A percentile compares a stretch with the other conserved stretches of the same genome.
phyloP scores from a whole-genome alignment of 306 rosid species.

The Albizia julibrissin region DNA sequence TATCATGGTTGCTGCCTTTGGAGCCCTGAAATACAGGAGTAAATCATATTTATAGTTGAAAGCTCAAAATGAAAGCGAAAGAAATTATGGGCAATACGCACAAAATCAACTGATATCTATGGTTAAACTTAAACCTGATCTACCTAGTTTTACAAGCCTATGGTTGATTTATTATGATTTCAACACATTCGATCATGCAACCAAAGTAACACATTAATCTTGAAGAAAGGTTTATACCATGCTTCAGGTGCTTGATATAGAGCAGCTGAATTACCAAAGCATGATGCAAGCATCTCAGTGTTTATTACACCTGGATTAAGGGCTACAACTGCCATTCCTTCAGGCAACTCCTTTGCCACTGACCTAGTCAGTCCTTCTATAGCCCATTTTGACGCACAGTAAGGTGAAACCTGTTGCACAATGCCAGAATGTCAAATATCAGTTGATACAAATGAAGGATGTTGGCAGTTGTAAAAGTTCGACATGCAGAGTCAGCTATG shows the following conservation, averaged over 20 bases:
- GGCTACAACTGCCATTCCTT: constrained; percentile 81
- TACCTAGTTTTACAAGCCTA: neutral
- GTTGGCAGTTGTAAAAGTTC: neutral
- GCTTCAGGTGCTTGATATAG: constrained; percentile 71
- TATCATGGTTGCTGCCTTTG: constrained; percentile 84
- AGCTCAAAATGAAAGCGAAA: constrained; percentile 5
- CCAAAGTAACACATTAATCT: neutral
- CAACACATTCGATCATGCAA: neutral
- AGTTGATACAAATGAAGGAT: neutral
- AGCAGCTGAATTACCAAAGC: constrained; percentile 71
- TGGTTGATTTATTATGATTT: neutral
- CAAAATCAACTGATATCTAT: neutral
- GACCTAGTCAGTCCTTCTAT: constrained; percentile 79
- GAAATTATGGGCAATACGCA: neutral
- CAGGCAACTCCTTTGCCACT: constrained; percentile 78
- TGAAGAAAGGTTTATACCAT: constrained; percentile 46
- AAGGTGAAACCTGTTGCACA: constrained; percentile 67
- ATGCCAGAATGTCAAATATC: constrained; percentile 3
- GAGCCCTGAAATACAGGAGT: constrained; percentile 52
- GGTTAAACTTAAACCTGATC: neutral
- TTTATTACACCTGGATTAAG: constrained; percentile 84
- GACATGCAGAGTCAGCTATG: neutral
- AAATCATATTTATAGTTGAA: neutral
- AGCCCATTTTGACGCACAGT: constrained; percentile 97
- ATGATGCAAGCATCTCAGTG: constrained; percentile 89